Percentiles rank a stretch among this genome's conserved stretches.
Evolutionary conservation across 2,329 filamentous ascomycete genomes (phyloP).

Genomic region (Lecanosticta acicola): DNA sequence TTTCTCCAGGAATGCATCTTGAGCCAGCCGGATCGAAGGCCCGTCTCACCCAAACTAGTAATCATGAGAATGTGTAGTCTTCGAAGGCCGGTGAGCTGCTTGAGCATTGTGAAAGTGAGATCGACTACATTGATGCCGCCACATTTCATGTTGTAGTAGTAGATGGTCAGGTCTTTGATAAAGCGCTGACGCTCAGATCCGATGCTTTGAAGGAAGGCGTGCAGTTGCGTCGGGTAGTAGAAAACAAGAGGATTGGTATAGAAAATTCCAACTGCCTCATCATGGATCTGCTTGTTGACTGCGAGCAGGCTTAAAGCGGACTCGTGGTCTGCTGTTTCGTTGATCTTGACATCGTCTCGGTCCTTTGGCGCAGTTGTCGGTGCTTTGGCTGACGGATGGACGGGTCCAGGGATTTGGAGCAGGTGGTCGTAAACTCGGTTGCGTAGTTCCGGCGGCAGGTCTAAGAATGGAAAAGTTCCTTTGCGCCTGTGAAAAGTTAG

Average conservation of each 20-base stretch:
- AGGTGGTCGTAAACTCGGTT: slow-evolving; percentile 25
- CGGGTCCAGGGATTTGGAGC: slow-evolving; percentile 15
- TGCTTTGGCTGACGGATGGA: slow-evolving; percentile 19
- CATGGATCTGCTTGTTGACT: slow-evolving; percentile 24
- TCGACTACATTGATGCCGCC: slow-evolving; percentile 22
- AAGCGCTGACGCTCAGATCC: slow-evolving; percentile 11
- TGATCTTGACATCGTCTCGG: not conserved
- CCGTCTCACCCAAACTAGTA: slow-evolving; percentile 2
- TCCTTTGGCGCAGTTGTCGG: slow-evolving; percentile 7
- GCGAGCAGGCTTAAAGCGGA: slow-evolving; percentile 22
- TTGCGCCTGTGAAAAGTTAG: not conserved
- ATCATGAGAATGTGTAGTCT: slow-evolving; percentile 20
- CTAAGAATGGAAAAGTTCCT: slow-evolving; percentile 15
- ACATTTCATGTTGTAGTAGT: slow-evolving; percentile 19
- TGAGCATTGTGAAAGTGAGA: slow-evolving; percentile 17
- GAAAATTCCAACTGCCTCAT: slow-evolving; percentile 25
- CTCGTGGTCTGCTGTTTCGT: slow-evolving; percentile 1
- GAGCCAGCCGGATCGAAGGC: not conserved
- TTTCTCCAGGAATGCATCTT: not conserved
- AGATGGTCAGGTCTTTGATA: slow-evolving; percentile 23
- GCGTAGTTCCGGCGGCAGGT: slow-evolving; percentile 26
- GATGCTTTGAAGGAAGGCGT: slow-evolving; percentile 18
- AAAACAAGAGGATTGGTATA: slow-evolving; percentile 28
- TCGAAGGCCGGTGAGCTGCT: slow-evolving; percentile 14
- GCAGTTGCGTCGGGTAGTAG: slow-evolving; percentile 24